These are phyloP conservation scores for Diplotaxis tenuifolia DNA, from an alignment of 345 rosid genomes.

Conservation along the genomic window DNA sequence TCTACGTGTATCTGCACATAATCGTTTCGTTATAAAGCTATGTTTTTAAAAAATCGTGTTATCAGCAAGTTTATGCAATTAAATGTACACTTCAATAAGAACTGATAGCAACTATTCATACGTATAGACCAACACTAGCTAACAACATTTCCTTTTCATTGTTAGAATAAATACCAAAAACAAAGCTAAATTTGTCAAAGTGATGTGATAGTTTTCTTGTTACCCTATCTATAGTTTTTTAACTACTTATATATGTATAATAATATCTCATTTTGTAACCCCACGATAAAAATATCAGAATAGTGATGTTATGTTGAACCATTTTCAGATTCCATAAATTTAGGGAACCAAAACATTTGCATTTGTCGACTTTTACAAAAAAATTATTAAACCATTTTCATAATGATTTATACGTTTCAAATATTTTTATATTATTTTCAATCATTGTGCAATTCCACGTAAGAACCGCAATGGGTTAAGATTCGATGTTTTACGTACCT, in stretches of 20 bases:
- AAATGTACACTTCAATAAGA: neutral
- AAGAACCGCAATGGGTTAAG: neutral
- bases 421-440: neutral
- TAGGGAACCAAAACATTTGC: neutral
- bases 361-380: neutral
- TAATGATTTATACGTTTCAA: neutral
- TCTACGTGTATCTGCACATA: conserved; percentile 43
- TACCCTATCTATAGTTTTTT: neutral
- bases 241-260: neutral
- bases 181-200: neutral
- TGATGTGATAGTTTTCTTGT: conserved; percentile 10
- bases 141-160: conserved; percentile 10
- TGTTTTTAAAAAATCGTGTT: neutral
- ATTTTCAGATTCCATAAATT: neutral
- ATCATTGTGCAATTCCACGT: neutral
- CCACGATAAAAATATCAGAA: neutral
- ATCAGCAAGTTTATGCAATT: conserved; percentile 8
- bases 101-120: conserved; percentile 21
- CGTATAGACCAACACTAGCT: conserved; percentile 12
- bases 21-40: conserved; percentile 17
- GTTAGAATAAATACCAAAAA: neutral
- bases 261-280: neutral
- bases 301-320: neutral
- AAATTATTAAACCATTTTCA: neutral
- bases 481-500: conserved; percentile 19